Evolutionary conservation across 345 rosid genomes (phyloP).

Genomic region (Citrus sp.): DNA sequence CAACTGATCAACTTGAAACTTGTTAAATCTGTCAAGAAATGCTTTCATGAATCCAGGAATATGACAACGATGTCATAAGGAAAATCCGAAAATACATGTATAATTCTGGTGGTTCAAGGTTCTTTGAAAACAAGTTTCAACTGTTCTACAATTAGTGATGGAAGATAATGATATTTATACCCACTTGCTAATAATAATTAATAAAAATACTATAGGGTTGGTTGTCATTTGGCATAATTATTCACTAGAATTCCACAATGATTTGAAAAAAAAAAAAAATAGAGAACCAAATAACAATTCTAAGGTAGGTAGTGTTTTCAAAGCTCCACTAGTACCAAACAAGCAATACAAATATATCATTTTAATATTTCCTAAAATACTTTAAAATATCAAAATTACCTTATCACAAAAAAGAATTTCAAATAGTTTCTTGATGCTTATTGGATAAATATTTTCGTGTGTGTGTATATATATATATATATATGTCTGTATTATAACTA

Average conservation of each 20-base stretch:
- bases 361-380: not conserved
- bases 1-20: not conserved
- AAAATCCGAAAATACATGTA: not conserved
- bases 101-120: not conserved
- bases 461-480: no score
- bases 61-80: not conserved
- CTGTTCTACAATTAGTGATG: not conserved
- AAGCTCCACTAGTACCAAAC: not conserved
- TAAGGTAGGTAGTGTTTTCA: conserved; percentile 20
- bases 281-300: not conserved
- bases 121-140: not conserved
- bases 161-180: not conserved
- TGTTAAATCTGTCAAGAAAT: not conserved
- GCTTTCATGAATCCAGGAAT: not conserved
- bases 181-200: not conserved
- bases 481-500: no score
- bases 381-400: not conserved
- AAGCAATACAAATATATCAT: not conserved
- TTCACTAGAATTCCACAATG: not conserved
- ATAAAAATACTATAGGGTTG: not conserved
- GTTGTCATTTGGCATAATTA: conserved; percentile 6
- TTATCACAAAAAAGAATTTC: no score
- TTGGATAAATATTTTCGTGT: no score
- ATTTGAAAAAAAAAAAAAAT: not conserved
- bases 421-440: no score